A percentile compares a stretch with the other conserved stretches of the same genome.
phyloP scores from a whole-genome alignment of 2,329 filamentous ascomycete genomes.

The Aureobasidium melanogenum region DNA sequence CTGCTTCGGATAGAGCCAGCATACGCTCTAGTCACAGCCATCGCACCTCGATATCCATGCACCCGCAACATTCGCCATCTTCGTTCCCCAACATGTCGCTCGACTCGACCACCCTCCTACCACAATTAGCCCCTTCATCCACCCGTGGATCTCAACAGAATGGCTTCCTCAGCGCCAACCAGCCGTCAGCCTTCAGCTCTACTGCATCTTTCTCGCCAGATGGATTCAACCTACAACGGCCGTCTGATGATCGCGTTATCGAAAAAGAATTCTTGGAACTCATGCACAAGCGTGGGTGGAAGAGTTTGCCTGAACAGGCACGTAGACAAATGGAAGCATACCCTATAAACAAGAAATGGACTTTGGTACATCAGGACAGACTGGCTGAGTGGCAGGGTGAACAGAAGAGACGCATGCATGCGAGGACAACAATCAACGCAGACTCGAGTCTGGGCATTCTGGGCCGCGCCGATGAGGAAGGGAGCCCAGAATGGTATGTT shows the following conservation, averaged over 20 bases:
- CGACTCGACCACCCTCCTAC: slow-evolving; percentile 31
- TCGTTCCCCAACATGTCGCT: slow-evolving; percentile 37
- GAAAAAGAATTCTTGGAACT: slow-evolving; percentile 86
- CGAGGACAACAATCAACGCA: slow-evolving; percentile 57
- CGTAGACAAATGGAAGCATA: slow-evolving; percentile 94
- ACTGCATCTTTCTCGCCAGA: slow-evolving; percentile 43
- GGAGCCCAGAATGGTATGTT: slow-evolving; percentile 96
- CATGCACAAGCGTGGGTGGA: slow-evolving; percentile 97
- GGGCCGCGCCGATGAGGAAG: slow-evolving; percentile 81
- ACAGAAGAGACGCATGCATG: slow-evolving; percentile 73
- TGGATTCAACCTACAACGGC: slow-evolving; percentile 58
- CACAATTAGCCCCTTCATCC: slow-evolving; percentile 27
- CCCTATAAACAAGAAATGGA: slow-evolving; percentile 93
- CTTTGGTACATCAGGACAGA: slow-evolving; percentile 87
- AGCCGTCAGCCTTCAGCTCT: slow-evolving; percentile 39
- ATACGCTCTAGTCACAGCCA: slow-evolving; percentile 52
- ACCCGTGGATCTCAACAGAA: slow-evolving; percentile 33
- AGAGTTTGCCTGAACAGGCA: slow-evolving; percentile 91
- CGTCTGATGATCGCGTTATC: slow-evolving; percentile 71
- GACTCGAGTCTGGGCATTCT: slow-evolving; percentile 61
- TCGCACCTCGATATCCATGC: slow-evolving; percentile 46
- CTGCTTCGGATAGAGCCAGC: slow-evolving; percentile 55
- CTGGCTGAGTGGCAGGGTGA: slow-evolving; percentile 91
- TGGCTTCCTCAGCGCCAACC: slow-evolving; percentile 33
- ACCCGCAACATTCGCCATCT: slow-evolving; percentile 47